These are phyloP conservation scores for Penicillium janthinellum DNA, from an alignment of 2,329 filamentous ascomycete species.

Conservation along the genomic window DNA sequence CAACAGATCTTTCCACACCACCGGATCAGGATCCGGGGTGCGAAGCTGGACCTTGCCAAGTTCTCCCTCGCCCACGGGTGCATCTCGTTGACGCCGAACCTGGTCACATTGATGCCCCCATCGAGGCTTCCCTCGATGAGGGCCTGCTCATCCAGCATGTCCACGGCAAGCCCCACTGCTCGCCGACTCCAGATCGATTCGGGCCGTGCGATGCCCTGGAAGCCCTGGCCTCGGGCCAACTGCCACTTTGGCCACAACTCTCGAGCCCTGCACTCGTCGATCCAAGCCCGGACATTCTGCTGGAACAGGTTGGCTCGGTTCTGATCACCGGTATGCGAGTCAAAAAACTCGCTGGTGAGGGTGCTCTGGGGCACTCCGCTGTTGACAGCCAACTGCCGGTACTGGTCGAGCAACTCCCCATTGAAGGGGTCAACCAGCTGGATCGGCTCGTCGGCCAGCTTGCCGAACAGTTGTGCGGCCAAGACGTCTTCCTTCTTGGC, in stretches of 20 bases:
- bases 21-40: neutral
- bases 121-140: neutral
- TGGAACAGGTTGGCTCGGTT: too few relatives aligned
- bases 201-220: neutral
- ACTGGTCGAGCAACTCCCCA: neutral
- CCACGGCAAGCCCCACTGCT: too few relatives aligned
- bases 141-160: neutral
- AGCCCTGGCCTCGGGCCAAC: neutral
- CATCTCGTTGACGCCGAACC: neutral
- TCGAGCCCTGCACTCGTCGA: neutral
- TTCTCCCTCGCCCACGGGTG: neutral
- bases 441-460: neutral
- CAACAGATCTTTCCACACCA: neutral
- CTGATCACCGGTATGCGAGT: neutral
- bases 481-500: neutral
- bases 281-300: neutral
- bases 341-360: neutral
- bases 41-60: neutral
- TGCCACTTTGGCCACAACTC: neutral
- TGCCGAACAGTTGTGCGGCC: neutral
- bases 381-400: neutral
- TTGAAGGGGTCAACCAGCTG: slow-evolving; percentile 2
- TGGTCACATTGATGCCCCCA: neutral
- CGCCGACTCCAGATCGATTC: neutral
- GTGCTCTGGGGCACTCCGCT: neutral